These are phyloP conservation scores for Colletotrichum tanaceti DNA, from an alignment of 2,329 filamentous ascomycete species.

Conservation along the genomic window DNA sequence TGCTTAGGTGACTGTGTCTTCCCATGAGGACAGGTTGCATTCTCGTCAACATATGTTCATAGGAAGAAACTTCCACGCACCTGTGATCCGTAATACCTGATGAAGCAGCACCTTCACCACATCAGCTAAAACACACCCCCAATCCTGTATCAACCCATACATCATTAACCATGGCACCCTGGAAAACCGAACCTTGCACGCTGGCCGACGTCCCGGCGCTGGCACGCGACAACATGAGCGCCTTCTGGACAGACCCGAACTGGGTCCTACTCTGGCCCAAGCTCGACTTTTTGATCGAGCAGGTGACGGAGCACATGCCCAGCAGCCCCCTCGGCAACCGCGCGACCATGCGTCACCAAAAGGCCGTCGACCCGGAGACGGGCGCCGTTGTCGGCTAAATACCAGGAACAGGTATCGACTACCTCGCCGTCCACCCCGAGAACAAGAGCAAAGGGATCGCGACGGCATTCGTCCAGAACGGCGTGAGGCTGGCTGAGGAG, in stretches of 20 bases:
- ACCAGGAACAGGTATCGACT: conserved; percentile 43
- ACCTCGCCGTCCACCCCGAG: conserved; percentile 47
- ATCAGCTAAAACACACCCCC: not conserved
- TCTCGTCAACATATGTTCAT: too few species aligned
- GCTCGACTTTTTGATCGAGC: conserved; percentile 37
- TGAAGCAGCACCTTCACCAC: not conserved
- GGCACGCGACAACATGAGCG: conserved; percentile 44
- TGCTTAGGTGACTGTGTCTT: too few species aligned
- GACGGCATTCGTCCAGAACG: conserved; percentile 44
- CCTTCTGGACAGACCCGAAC: conserved; percentile 44
- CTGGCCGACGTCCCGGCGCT: conserved; percentile 42
- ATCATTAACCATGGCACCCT: not conserved
- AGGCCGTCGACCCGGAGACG: conserved; percentile 43
- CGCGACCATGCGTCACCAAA: conserved; percentile 41
- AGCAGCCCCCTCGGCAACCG: conserved; percentile 40
- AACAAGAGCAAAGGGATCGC: conserved; percentile 46
- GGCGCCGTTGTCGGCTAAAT: conserved; percentile 43
- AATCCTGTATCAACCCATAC: not conserved
- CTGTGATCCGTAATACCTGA: too few species aligned
- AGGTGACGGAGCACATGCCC: conserved; percentile 38
- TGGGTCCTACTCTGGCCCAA: conserved; percentile 42
- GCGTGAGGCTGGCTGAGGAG: conserved; percentile 44
- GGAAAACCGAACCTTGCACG: conserved; percentile 40
- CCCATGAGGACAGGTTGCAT: not conserved
- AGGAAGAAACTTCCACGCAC: too few species aligned